Evolutionary conservation across 768 basidiomycete species (phyloP), one percentile per base, ranked within the genome.

Genomic region (Podaxis carcinomalis): DNA sequence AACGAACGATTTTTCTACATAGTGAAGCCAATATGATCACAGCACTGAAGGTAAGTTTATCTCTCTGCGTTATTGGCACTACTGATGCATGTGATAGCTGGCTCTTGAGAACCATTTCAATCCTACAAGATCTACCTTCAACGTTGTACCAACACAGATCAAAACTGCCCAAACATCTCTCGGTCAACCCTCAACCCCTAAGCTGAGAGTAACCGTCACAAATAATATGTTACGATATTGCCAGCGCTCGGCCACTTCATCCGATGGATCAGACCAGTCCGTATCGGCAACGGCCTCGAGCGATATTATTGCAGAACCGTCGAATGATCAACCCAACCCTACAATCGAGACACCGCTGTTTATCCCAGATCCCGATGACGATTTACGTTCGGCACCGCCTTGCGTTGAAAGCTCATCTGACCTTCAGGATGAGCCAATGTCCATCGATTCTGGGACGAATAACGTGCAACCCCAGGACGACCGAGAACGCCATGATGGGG

Each of bases 1-100:
- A 98, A 69, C 83, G 96, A n/a, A 95, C 93, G 0, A 90, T 98
- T 39, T 87, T 97, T 54, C 68, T 99, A 10, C 94, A 98, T 66
- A 88, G 88, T 70, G 96, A 99, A 71, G 80, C 78, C 10, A 89
- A 89, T 62, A 74, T 99, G 16, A 80, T 98, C 0, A 74, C 83
- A 2, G 85, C 87, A 0, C 79, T 98, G 42, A 95, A 92, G 77
- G 93, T 93, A 13, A 10, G 25, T 40, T 57, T 9, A n/a, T 11
- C 13, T 49, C 32, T n/a, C 32, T 55, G 21, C 27, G 59, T 1
- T 25, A 10, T 39, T 19, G n/a, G 47, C 23, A 9, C 11, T 6
- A 42, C 27, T 54, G 37, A 54, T 4, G 47, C 46, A 42, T 35
- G 40, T 25, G n/a, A 42, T 54, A 95, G 93, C 68, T 69, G 9